Evolutionary conservation across 805 yeast genomes (phyloP), one percentile per base, ranked within the genome.

Genomic region (Nakazawaea holstii): DNA sequence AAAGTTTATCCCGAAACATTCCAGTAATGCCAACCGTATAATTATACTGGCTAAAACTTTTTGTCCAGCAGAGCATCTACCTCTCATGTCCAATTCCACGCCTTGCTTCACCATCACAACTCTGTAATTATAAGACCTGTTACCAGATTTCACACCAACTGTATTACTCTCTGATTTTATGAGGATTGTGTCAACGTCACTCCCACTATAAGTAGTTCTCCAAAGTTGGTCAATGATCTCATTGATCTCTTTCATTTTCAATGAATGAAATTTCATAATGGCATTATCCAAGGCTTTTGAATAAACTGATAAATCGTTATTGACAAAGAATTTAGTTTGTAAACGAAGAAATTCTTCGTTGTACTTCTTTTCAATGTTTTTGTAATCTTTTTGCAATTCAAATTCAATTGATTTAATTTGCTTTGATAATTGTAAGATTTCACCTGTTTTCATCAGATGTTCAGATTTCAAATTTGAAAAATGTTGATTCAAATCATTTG

Each of bases 21-120:
- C 98, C 1, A 98, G 94, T 41, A 94, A 69, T 0, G 97, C 97
- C 48, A 94, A 67, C 47, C 99, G 73, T 48, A 94, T 92, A 30
- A 94, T 81, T 41, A 94, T 91, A 35, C 95, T 84, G 0, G 98
- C 97, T 40, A 94, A 66, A 4, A 94, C 97, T 58, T 90, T 88
- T 64, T 94, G 99, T 0, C 99, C 99, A 0, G 99, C 98, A 1
- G 97, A 88, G 62, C 99, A 94, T 49, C 99, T 70, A 0, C 99
- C 99, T 52, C 99, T 77, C 99, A 94, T 94, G 60, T 94, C 99
- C 41, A 94, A 69, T 62, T 94, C 98, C 1, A 83, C 86, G 50
- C 87, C 92, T 58, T 86, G 88, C 61, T 94, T 94, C 50, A 82
- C 82, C 99, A 94, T 94, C 20, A 91, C 96, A 15, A 94, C 97